phyloP scores from a whole-genome alignment of 2,329 filamentous ascomycete species.

The Aspergillus tamarii region DNA sequence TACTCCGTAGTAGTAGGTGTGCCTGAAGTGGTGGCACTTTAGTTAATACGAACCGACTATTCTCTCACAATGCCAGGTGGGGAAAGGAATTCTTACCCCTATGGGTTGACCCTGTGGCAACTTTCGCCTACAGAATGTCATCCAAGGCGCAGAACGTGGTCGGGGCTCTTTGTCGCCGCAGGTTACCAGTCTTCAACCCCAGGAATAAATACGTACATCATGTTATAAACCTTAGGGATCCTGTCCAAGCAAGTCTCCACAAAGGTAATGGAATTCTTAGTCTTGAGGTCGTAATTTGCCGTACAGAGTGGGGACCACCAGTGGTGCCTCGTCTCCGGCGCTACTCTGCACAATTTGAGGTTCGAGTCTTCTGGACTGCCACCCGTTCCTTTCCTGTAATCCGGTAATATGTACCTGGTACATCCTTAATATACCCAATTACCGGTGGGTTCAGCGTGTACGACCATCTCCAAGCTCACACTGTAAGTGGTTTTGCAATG shows the following conservation, averaged over 20 bases:
- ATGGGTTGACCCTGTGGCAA: not conserved
- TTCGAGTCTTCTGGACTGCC: conserved; percentile 9
- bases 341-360: not conserved
- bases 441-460: too few species aligned
- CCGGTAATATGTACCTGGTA: not conserved
- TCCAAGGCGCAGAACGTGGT: not conserved
- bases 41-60: conserved; percentile 6
- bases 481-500: not conserved
- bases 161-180: not conserved
- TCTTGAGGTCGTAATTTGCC: conserved; percentile 9
- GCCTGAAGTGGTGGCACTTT: conserved; percentile 6
- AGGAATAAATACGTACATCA: not conserved
- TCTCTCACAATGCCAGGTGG: not conserved
- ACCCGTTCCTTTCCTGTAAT: not conserved
- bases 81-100: not conserved
- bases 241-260: not conserved
- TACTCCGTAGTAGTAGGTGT: not conserved
- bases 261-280: not conserved
- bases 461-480: not conserved
- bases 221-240: not conserved
- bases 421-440: not conserved
- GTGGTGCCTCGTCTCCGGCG: conserved; percentile 10
- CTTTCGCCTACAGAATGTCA: not conserved
- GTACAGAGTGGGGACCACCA: conserved; percentile 8
- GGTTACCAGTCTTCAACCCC: not conserved